Percentiles rank a stretch among this genome's conserved stretches.
Conservation (phyloP, 139 green algal genomes). For the Auxenochlorella pyrenoidosa region DNA sequence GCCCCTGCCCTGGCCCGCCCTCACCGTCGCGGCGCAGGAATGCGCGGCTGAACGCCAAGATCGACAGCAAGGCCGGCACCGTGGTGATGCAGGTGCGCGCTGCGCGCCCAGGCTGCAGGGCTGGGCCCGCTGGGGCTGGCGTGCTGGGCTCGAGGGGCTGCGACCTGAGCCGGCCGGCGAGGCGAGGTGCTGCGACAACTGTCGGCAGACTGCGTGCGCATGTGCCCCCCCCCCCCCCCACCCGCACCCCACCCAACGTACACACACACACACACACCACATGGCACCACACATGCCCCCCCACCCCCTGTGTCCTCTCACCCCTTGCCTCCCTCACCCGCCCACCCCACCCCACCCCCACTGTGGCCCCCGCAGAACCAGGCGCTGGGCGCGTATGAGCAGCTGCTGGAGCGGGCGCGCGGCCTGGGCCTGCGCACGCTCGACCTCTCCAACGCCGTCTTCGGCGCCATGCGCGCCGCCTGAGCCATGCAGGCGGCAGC, state of each 20-base stretch:
- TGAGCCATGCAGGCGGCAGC: not conserved
- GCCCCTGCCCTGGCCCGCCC: not conserved
- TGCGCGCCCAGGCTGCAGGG: not conserved
- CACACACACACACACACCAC: too few species aligned
- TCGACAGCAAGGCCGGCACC: slow-evolving; percentile 93
- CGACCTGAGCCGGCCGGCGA: too few species aligned
- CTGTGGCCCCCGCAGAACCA: not conserved
- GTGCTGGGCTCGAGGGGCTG: too few species aligned
- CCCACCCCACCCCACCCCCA: too few species aligned
- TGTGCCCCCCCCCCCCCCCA: too few species aligned
- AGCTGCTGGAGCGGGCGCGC: slow-evolving; percentile 91
- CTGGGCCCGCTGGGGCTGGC: not conserved
- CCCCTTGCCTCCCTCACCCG: too few species aligned
- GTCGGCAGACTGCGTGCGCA: too few species aligned
- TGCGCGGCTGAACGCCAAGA: slow-evolving; percentile 95
- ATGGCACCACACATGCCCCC: too few species aligned
- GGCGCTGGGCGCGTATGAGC: slow-evolving; percentile 60
- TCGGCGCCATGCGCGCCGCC: slow-evolving; percentile 49
- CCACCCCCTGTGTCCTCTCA: too few species aligned
- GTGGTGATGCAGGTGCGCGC: slow-evolving; percentile 89
- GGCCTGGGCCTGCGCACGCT: slow-evolving; percentile 89
- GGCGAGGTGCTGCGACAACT: too few species aligned
- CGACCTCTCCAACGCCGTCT: slow-evolving; percentile 89
- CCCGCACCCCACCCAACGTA: too few species aligned
- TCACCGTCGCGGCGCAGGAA: slow-evolving; percentile 72